A percentile compares a stretch with the other conserved stretches of the same genome.
Evolutionary conservation across 2,329 filamentous ascomycete species (phyloP).

Genomic region (Aspergillus neotritici): DNA sequence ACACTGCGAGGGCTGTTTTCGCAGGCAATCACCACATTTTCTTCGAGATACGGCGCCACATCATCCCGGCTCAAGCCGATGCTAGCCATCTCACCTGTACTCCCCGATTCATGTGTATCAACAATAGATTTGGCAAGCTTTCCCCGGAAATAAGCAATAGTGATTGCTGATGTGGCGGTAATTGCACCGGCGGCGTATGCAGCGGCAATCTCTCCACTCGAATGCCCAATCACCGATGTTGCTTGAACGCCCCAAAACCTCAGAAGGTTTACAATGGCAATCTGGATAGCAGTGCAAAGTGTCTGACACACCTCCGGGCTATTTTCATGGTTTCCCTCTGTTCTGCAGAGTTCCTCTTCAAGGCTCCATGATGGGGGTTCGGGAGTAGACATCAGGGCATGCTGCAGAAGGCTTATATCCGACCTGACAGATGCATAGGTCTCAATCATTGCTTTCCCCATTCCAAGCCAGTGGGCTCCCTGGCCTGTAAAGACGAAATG

Average conservation of each 20-base stretch:
- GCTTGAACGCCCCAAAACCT: constrained; percentile 8
- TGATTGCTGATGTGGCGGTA: neutral
- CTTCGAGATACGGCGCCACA: constrained; percentile 1
- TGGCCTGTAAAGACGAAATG: constrained; percentile 29
- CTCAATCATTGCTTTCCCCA: constrained; percentile 20
- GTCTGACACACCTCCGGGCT: constrained; percentile 5
- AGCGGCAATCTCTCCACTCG: constrained; percentile 1
- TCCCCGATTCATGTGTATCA: neutral
- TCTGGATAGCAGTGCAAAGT: constrained; percentile 15
- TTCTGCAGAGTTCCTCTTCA: no score
- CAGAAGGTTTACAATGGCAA: constrained; percentile 5
- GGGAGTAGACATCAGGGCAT: neutral
- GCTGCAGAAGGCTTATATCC: constrained; percentile 2
- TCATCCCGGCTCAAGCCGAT: constrained; percentile 6
- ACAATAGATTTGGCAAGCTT: no score
- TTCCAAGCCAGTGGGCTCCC: constrained; percentile 27
- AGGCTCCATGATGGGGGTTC: no score
- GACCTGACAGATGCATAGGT: neutral
- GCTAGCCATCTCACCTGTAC: constrained; percentile 10
- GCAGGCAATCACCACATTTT: constrained; percentile 10
- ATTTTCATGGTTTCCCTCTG: no score
- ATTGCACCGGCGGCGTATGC: neutral
- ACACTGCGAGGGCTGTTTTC: constrained; percentile 9
- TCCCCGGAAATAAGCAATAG: neutral
- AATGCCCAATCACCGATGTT: neutral